These are phyloP conservation scores for Dryadomyces quercivorus DNA, from an alignment of 2,329 filamentous ascomycete species.

Conservation along the genomic window DNA sequence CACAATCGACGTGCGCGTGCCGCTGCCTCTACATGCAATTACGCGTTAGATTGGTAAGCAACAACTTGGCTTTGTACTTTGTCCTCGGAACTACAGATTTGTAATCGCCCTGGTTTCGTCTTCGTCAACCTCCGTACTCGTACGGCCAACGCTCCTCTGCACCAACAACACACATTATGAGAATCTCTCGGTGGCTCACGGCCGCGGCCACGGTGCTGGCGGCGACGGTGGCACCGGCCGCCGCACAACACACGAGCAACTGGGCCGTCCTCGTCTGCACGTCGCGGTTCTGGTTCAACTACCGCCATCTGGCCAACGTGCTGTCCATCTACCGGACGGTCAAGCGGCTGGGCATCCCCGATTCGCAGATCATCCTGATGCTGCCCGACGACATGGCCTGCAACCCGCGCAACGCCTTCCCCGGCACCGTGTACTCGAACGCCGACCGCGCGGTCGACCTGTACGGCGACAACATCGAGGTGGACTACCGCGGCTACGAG, in stretches of 20 bases:
- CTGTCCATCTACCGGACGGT: constrained; percentile 96
- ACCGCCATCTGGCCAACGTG: constrained; percentile 94
- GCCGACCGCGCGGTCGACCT: constrained; percentile 90
- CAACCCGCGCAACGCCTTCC: constrained; percentile 96
- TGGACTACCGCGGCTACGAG: constrained; percentile 95
- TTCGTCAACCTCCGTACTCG: not conserved
- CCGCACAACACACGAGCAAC: constrained; percentile 84
- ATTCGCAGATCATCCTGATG: constrained; percentile 99
- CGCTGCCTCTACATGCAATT: not conserved
- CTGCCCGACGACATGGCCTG: constrained; percentile 99
- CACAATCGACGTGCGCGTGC: no score
- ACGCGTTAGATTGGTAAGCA: no score
- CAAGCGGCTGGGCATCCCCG: constrained; percentile 92
- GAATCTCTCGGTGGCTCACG: constrained; percentile 19
- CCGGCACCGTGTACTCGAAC: constrained; percentile 96
- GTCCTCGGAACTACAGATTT: no score
- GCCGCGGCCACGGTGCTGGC: constrained; percentile 36
- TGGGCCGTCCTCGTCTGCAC: constrained; percentile 99
- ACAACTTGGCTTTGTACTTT: no score
- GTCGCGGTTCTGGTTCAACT: constrained; percentile 99
- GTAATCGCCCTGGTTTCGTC: not conserved
- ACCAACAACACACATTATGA: not conserved
- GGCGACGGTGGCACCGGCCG: constrained; percentile 30
- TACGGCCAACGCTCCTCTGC: not conserved
- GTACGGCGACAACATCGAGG: constrained; percentile 97